Evolutionary conservation across 2,329 filamentous ascomycete genomes (phyloP).

Genomic region (Sporothrix curviconia): DNA sequence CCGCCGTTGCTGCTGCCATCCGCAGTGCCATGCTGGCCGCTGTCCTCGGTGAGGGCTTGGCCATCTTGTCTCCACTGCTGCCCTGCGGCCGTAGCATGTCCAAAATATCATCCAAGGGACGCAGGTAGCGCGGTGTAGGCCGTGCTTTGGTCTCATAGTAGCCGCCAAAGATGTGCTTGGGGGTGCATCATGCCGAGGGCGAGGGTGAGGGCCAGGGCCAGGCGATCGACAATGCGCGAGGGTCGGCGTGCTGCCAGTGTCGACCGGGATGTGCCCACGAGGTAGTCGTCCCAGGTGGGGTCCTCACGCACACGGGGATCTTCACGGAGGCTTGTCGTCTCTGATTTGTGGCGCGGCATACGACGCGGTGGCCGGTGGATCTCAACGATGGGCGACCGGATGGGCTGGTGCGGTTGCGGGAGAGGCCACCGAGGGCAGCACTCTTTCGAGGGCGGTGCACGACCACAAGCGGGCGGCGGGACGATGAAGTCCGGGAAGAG

Average conservation of each 20-base stretch:
- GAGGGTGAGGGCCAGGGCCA: background rate
- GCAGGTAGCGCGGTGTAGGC: background rate
- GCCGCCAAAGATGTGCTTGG: background rate
- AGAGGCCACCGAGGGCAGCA: background rate
- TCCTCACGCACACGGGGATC: background rate
- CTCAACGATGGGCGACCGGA: background rate
- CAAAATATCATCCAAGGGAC: constrained; percentile 1
- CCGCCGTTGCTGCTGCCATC: background rate
- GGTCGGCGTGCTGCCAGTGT: too few relatives aligned
- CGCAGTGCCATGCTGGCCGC: background rate
- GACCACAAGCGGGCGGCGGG: too few relatives aligned
- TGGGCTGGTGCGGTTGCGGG: background rate
- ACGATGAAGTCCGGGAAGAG: too few relatives aligned
- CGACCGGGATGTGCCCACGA: too few relatives aligned
- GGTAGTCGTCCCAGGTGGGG: background rate
- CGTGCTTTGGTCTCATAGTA: background rate
- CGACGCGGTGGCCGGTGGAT: background rate
- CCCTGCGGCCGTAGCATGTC: background rate
- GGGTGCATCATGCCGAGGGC: background rate
- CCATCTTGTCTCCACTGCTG: too few relatives aligned
- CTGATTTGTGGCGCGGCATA: background rate
- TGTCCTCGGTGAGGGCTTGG: background rate
- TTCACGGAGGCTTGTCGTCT: background rate
- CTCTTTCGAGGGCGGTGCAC: background rate
- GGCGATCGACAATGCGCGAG: too few relatives aligned